Evolutionary conservation across 83 land plant species (phyloP).

Genomic region (Picea engelmannii): DNA sequence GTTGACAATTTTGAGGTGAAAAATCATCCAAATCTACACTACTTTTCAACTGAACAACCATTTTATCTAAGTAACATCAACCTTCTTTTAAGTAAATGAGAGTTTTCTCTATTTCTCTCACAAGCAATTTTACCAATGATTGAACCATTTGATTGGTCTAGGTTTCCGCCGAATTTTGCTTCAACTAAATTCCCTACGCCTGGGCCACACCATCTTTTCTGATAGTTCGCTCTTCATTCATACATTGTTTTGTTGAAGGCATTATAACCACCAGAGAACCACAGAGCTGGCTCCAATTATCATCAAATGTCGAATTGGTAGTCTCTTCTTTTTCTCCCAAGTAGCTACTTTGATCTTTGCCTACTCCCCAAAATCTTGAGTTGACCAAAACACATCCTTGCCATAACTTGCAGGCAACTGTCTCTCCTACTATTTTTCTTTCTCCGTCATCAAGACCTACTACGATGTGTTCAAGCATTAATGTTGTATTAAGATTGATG

Average conservation of each 20-base stretch:
- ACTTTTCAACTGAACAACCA: neutral
- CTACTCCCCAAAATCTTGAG: neutral
- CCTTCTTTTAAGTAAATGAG: too few species aligned
- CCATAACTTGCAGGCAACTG: neutral
- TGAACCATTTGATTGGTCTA: neutral
- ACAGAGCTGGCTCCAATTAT: neutral
- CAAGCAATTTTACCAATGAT: too few species aligned
- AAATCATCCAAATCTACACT: neutral
- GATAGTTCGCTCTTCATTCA: neutral
- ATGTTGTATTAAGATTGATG: neutral
- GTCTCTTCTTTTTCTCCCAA: neutral
- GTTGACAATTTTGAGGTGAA: neutral
- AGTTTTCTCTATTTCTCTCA: too few species aligned
- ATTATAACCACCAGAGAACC: neutral
- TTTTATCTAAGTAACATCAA: too few species aligned
- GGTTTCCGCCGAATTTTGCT: neutral
- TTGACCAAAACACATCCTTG: neutral
- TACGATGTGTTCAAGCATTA: neutral
- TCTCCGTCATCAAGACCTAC: neutral
- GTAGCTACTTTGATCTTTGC: neutral
- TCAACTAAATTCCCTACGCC: neutral
- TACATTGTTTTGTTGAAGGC: neutral
- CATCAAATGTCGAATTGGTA: neutral
- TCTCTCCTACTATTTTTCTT: neutral
- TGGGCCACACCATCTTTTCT: neutral